phyloP scores from a whole-genome alignment of 2,329 filamentous ascomycete genomes.

The Colletotrichum siamense region DNA sequence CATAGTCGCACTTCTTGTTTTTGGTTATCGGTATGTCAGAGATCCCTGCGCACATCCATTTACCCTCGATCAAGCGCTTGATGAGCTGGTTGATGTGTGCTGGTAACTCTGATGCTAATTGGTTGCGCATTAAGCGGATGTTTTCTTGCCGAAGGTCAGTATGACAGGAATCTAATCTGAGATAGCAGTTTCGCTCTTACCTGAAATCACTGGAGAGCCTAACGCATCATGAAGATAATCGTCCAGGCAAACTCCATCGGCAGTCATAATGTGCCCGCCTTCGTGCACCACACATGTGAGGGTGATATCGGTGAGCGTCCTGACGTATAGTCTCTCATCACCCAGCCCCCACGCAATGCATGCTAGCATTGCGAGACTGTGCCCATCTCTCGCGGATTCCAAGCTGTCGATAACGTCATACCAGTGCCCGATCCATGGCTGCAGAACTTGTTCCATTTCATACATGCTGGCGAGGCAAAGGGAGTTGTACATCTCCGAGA shows the following conservation, averaged over 20 bases:
- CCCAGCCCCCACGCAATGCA: conserved; percentile 12
- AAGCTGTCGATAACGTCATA: neutral
- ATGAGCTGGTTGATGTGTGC: conserved; percentile 7
- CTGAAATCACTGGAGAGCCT: conserved; percentile 4
- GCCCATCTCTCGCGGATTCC: neutral
- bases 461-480: conserved; percentile 12
- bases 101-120: neutral
- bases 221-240: conserved; percentile 2
- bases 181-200: neutral
- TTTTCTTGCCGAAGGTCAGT: neutral
- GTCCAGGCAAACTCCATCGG: neutral
- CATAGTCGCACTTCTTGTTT: conserved; percentile 17
- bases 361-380: neutral
- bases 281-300: neutral
- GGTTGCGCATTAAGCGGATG: neutral
- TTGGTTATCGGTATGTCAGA: conserved; percentile 11
- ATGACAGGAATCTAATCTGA: no score
- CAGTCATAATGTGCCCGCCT: neutral
- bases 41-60: conserved; percentile 12
- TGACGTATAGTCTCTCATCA: neutral
- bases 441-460: conserved; percentile 10
- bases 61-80: neutral
- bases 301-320: neutral
- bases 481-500: neutral
- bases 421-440: conserved; percentile 14